phyloP scores from a whole-genome alignment of 2,329 filamentous ascomycete genomes.

The Lachnellula arida region DNA sequence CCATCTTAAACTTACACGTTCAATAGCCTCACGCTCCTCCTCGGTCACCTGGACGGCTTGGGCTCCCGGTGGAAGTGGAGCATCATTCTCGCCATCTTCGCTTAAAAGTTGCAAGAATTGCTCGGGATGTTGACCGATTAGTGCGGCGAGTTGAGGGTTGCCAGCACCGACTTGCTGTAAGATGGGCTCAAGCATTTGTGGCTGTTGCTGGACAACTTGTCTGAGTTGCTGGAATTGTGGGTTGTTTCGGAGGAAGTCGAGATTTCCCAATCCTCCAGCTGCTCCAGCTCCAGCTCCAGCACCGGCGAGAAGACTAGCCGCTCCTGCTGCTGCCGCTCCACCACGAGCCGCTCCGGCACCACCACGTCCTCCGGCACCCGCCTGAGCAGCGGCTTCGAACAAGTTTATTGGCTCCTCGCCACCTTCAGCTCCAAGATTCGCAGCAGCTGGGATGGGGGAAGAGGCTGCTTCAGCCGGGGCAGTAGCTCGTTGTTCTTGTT shows the following conservation, averaged over 20 bases:
- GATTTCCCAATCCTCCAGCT: slow-evolving; percentile 60
- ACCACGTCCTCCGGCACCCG: slow-evolving; percentile 37
- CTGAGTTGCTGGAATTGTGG: slow-evolving; percentile 97
- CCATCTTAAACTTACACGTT: slow-evolving; percentile 61
- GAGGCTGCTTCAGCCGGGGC: slow-evolving; percentile 37
- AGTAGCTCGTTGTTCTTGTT: slow-evolving; percentile 59
- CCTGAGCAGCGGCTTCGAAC: slow-evolving; percentile 84
- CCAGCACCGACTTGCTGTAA: slow-evolving; percentile 92
- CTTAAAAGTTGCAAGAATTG: slow-evolving; percentile 88
- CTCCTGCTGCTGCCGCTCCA: slow-evolving; percentile 52
- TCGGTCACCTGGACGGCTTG: slow-evolving; percentile 89
- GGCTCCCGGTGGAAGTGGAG: slow-evolving; percentile 78
- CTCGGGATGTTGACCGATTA: slow-evolving; percentile 88
- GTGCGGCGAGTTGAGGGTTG: slow-evolving; percentile 87
- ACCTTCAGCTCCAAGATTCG: slow-evolving; percentile 47
- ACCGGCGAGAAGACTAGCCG: slow-evolving; percentile 51
- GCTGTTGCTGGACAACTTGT: slow-evolving; percentile 95
- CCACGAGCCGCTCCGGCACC: slow-evolving; percentile 40
- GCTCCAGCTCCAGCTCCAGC: slow-evolving; percentile 40
- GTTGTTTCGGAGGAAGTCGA: slow-evolving; percentile 93
- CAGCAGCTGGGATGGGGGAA: slow-evolving; percentile 40
- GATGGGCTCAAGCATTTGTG: slow-evolving; percentile 97
- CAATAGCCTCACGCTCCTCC: slow-evolving; percentile 95
- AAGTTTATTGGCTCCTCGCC: slow-evolving; percentile 73
- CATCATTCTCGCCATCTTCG: slow-evolving; percentile 82